Evolutionary conservation across 805 yeast genomes (phyloP).

Genomic region (Candida nanaspora): DNA sequence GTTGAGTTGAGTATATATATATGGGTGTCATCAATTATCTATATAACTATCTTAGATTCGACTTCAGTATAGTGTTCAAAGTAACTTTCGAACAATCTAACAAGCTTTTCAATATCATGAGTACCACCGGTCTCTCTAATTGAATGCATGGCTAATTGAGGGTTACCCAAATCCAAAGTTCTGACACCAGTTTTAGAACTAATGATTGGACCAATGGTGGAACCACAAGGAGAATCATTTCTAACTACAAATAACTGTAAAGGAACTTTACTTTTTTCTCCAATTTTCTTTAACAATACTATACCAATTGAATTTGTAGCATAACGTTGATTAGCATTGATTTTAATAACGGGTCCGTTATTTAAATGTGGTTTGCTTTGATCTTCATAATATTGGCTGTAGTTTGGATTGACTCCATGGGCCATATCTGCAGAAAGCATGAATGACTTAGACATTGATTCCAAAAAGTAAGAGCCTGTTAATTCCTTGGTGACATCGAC

Average conservation of each 20-base stretch:
- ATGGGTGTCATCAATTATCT: background rate
- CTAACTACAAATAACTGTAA: slow-evolving; percentile 88
- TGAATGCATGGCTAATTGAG: slow-evolving; percentile 90
- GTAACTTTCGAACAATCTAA: slow-evolving; percentile 54
- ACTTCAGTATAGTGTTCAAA: slow-evolving; percentile 38
- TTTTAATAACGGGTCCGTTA: slow-evolving; percentile 85
- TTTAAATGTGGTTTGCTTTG: slow-evolving; percentile 77
- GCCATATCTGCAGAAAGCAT: slow-evolving; percentile 93
- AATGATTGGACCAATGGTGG: slow-evolving; percentile 92
- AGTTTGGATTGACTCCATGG: slow-evolving; percentile 95
- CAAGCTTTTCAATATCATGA: slow-evolving; percentile 58
- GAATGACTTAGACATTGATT: slow-evolving; percentile 71
- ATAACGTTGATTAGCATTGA: slow-evolving; percentile 93
- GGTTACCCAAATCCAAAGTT: slow-evolving; percentile 85
- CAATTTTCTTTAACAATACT: slow-evolving; percentile 66
- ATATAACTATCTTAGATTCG: slow-evolving; percentile 35
- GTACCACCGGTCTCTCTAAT: slow-evolving; percentile 88
- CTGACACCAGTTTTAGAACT: slow-evolving; percentile 83
- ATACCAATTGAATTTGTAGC: slow-evolving; percentile 91
- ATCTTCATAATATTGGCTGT: slow-evolving; percentile 65
- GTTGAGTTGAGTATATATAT: background rate
- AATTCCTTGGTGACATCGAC: slow-evolving; percentile 26
- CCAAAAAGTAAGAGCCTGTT: slow-evolving; percentile 35
- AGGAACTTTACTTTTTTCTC: slow-evolving; percentile 64
- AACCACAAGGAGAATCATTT: slow-evolving; percentile 91